Evolutionary conservation across 1,284 basidiomycete genomes (phyloP).

Genomic region (Marasmius sp.): DNA sequence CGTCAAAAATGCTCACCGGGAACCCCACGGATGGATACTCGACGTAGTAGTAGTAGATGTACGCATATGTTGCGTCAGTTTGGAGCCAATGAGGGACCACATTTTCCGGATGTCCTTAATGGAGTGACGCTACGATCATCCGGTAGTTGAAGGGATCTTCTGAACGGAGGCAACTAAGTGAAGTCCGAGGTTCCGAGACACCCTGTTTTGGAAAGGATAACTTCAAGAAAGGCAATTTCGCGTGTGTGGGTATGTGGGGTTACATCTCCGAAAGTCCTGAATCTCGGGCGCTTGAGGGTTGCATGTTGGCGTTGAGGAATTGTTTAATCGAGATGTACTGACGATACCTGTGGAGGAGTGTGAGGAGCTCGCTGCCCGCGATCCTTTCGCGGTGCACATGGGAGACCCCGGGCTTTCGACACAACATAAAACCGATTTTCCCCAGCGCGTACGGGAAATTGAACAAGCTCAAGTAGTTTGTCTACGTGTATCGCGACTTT

Average conservation of each 20-base stretch:
- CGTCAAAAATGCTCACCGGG: background rate
- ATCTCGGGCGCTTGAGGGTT: background rate
- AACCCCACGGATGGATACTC: background rate
- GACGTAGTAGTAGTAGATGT: background rate
- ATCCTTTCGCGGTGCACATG: background rate
- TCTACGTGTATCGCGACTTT: too few relatives aligned
- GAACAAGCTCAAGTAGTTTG: background rate
- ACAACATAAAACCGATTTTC: background rate
- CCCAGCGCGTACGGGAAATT: background rate
- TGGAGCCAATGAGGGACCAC: background rate
- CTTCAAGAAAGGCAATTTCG: background rate
- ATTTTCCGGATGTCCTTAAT: background rate
- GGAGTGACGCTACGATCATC: background rate
- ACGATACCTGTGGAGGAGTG: background rate
- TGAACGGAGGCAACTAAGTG: background rate
- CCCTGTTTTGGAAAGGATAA: background rate
- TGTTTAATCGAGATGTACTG: too few relatives aligned
- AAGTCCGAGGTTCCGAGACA: background rate
- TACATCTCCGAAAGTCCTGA: background rate
- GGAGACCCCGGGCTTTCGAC: background rate
- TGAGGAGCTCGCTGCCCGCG: background rate
- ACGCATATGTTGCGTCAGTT: background rate
- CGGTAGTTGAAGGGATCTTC: background rate
- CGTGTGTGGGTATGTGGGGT: background rate
- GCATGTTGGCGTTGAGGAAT: background rate